Evolutionary conservation across 176 grass and related monocot genomes (phyloP).

Genomic region (Avena insularis): DNA sequence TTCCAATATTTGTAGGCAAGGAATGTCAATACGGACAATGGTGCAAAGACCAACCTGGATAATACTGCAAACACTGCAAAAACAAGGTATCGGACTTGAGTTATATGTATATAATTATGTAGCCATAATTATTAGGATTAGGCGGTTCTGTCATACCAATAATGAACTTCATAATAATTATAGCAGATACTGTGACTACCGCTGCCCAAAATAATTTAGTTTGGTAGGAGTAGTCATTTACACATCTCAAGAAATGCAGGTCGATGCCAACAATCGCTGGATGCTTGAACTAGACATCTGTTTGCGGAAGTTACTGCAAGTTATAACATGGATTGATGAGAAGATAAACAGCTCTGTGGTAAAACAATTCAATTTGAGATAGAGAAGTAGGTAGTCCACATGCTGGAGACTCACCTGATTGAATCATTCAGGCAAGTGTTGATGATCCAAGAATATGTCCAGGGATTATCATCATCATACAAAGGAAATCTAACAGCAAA

Average conservation of each 20-base stretch:
- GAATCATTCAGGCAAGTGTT: background rate
- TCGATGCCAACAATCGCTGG: background rate
- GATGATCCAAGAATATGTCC: background rate
- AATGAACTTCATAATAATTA: background rate
- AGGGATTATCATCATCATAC: background rate
- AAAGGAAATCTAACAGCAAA: constrained; percentile 4
- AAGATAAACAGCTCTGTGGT: background rate
- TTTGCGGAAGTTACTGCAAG: background rate
- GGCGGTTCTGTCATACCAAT: background rate
- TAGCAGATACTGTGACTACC: background rate
- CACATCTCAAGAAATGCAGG: background rate
- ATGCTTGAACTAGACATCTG: background rate
- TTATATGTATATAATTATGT: background rate
- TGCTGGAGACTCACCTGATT: background rate
- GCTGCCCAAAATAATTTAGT: background rate
- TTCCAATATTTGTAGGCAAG: constrained; percentile 6
- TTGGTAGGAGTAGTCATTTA: background rate
- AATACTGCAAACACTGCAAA: background rate
- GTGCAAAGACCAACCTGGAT: background rate
- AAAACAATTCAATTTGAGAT: background rate
- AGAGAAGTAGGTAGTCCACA: background rate
- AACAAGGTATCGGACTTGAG: background rate
- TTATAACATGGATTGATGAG: background rate
- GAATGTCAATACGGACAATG: background rate
- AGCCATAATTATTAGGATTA: background rate